Evolutionary conservation across 805 yeast genomes (phyloP).

Genomic region (Metschnikowia colocasiae): DNA sequence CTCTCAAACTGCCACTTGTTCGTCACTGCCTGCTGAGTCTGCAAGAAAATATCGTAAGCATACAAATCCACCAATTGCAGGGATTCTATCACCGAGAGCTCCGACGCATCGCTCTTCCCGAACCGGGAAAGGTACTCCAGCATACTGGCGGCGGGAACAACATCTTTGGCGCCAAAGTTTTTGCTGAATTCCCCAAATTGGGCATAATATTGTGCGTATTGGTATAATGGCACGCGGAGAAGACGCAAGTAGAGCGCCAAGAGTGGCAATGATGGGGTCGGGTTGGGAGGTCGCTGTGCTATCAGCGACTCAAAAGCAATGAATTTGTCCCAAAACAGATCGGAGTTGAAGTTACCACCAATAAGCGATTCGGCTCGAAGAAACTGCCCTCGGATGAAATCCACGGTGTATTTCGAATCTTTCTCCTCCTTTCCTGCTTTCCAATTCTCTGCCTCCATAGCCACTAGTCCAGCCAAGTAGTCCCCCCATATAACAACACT

Average conservation of each 20-base stretch:
- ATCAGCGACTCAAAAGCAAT: constrained; percentile 44
- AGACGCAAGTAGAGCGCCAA: constrained; percentile 43
- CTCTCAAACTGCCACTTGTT: constrained; percentile 73
- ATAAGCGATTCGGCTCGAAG: constrained; percentile 45
- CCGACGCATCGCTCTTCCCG: constrained; percentile 21
- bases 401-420: constrained; percentile 21
- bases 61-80: constrained; percentile 42
- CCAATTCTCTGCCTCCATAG: constrained; percentile 14
- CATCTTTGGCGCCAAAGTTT: constrained; percentile 28
- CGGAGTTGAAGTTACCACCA: constrained; percentile 74
- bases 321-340: constrained; percentile 78
- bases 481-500: constrained; percentile 70
- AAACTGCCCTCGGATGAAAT: constrained; percentile 41
- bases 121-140: constrained; percentile 22
- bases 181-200: constrained; percentile 39
- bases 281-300: constrained; percentile 9
- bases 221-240: constrained; percentile 70
- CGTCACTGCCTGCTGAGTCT: constrained; percentile 51
- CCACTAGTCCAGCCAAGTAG: constrained; percentile 48
- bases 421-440: not conserved
- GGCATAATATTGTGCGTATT: constrained; percentile 74
- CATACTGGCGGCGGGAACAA: constrained; percentile 19
- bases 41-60: constrained; percentile 39
- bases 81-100: constrained; percentile 36
- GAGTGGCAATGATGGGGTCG: constrained; percentile 19